Percentiles rank a stretch among this genome's conserved stretches.
phyloP scores from a whole-genome alignment of 805 yeast species.

The Wickerhamomyces sydowiorum region DNA sequence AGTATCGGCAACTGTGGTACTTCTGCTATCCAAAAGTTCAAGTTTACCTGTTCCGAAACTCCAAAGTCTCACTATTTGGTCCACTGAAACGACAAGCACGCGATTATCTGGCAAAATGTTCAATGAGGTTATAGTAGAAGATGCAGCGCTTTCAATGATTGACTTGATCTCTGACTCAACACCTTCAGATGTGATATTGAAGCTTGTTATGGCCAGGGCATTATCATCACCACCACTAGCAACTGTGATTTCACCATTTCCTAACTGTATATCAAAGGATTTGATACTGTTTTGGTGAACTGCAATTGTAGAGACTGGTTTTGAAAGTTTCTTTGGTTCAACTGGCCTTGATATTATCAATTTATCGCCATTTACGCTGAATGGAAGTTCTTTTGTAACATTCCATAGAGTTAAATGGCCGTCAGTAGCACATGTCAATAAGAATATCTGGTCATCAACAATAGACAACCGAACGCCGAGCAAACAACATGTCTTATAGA shows the following conservation, averaged over 20 bases:
- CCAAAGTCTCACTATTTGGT: constrained; percentile 76
- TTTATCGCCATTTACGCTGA: constrained; percentile 7
- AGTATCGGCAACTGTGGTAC: constrained; percentile 88
- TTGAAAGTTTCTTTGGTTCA: constrained; percentile 14
- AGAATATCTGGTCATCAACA: constrained; percentile 22
- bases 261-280: constrained; percentile 35
- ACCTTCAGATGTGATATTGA: constrained; percentile 24
- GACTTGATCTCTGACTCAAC: constrained; percentile 22
- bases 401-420: constrained; percentile 69
- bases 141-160: constrained; percentile 58
- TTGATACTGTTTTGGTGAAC: constrained; percentile 87
- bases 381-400: constrained; percentile 28
- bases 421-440: constrained; percentile 73
- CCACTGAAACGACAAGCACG: constrained; percentile 69
- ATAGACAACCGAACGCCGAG: constrained; percentile 50
- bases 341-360: constrained; percentile 2
- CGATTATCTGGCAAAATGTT: constrained; percentile 25
- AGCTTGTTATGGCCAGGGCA: constrained; percentile 42
- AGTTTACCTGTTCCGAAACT: constrained; percentile 22
- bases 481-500: constrained; percentile 73
- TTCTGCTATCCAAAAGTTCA: constrained; percentile 32
- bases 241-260: constrained; percentile 25
- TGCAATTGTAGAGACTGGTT: constrained; percentile 34
- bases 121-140: constrained; percentile 79
- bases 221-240: constrained; percentile 94